Evolutionary conservation across 345 rosid species (phyloP).

Genomic region (Corchorus olitorius): DNA sequence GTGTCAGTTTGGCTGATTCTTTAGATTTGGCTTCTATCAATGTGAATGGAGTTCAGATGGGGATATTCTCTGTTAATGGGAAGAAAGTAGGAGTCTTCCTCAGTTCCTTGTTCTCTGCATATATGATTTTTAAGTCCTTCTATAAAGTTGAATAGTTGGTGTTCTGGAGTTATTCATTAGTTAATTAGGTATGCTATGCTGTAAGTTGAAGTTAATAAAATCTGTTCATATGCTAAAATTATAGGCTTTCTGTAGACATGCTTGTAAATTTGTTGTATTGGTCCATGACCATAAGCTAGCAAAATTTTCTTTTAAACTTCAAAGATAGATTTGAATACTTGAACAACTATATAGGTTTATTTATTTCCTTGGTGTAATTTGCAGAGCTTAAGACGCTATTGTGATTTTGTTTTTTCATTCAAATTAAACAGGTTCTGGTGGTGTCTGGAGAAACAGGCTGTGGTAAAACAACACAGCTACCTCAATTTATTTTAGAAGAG

Average conservation of each 20-base stretch:
- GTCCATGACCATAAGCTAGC: not conserved
- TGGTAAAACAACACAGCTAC: conserved; percentile 98
- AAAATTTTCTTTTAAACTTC: not conserved
- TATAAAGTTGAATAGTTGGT: not conserved
- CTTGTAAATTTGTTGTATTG: not conserved
- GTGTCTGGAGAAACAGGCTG: conserved; percentile 98
- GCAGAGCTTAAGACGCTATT: not conserved
- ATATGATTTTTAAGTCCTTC: not conserved
- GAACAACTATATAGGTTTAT: conserved; percentile 10
- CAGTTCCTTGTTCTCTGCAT: not conserved
- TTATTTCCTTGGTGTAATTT: conserved; percentile 2
- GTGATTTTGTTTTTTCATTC: conserved; percentile 14
- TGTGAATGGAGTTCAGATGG: too few relatives aligned
- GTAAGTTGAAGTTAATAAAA: not conserved
- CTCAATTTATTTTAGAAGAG: conserved; percentile 91
- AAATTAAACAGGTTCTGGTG: conserved; percentile 63
- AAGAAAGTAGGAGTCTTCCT: conserved; percentile 1
- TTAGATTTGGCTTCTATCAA: too few relatives aligned
- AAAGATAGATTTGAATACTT: not conserved
- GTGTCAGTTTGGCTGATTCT: too few relatives aligned
- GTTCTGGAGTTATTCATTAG: not conserved
- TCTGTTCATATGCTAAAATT: not conserved
- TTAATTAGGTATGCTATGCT: conserved; percentile 2
- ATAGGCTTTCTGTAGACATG: conserved; percentile 3
- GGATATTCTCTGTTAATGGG: not conserved